phyloP scores from a whole-genome alignment of 371 early-diverging fungal species.

The Circinella umbellata region DNA sequence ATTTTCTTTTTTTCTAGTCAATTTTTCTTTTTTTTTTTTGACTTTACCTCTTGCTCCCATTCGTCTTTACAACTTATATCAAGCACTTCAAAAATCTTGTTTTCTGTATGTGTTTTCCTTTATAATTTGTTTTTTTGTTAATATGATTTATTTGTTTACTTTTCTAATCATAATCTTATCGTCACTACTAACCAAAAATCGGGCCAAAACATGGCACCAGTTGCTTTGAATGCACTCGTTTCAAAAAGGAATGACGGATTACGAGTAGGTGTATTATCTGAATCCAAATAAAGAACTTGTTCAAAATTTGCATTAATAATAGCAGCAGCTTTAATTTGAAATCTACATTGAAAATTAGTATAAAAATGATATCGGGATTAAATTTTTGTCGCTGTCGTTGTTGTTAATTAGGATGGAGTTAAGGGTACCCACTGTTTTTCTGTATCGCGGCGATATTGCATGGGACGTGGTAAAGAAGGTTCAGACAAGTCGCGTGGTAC shows the following conservation, averaged over 20 bases:
- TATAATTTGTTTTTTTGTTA: neutral
- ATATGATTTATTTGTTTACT: neutral
- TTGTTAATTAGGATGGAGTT: too few species aligned
- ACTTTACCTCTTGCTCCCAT: constrained; percentile 53
- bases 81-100: constrained; percentile 44
- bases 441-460: constrained; percentile 29
- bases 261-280: constrained; percentile 52
- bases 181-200: constrained; percentile 50
- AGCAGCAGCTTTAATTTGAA: constrained; percentile 59
- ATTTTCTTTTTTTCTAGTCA: neutral
- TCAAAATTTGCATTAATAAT: constrained; percentile 52
- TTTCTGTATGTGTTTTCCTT: constrained; percentile 53
- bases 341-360: constrained; percentile 20
- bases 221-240: constrained; percentile 38
- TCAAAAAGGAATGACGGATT: constrained; percentile 58
- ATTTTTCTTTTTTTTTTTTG: neutral
- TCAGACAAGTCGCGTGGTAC: constrained; percentile 34
- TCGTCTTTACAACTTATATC: constrained; percentile 41
- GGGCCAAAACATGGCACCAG: constrained; percentile 62
- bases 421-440: constrained; percentile 43
- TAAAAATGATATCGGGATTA: too few species aligned
- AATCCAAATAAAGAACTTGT: constrained; percentile 57
- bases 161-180: neutral
- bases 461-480: constrained; percentile 31
- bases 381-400: too few species aligned